phyloP scores from a whole-genome alignment of 345 rosid genomes.

The Trapa incisa region DNA sequence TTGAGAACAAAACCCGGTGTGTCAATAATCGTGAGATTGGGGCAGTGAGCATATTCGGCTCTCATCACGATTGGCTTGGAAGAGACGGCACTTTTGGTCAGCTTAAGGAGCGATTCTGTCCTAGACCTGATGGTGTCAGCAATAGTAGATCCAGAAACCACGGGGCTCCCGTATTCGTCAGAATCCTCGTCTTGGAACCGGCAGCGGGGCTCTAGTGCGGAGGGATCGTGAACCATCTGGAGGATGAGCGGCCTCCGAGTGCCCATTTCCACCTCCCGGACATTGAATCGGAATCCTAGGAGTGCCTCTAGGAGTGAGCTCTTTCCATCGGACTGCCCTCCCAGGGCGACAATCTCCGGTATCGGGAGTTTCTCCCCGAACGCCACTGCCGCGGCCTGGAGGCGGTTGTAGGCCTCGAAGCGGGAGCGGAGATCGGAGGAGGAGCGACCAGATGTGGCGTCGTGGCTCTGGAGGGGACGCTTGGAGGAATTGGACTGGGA shows the following conservation, averaged over 20 bases:
- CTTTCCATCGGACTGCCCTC: conserved; percentile 94
- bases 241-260: conserved; percentile 87
- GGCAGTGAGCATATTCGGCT: conserved; percentile 95
- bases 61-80: conserved; percentile 93
- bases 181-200: conserved; percentile 90
- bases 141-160: conserved; percentile 51
- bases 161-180: conserved; percentile 76
- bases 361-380: conserved; percentile 96
- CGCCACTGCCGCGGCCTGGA: conserved; percentile 89
- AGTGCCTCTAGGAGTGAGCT: conserved; percentile 95
- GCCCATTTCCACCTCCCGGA: conserved; percentile 97
- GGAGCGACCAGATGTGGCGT: conserved; percentile 14
- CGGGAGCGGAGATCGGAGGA: conserved; percentile 26
- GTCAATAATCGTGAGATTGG: conserved; percentile 87
- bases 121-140: conserved; percentile 77
- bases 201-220: conserved; percentile 83
- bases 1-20: conserved; percentile 97
- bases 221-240: conserved; percentile 85
- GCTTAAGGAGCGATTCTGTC: conserved; percentile 60
- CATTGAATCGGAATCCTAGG: conserved; percentile 84
- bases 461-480: conserved; percentile 22
- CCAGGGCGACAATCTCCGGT: conserved; percentile 90
- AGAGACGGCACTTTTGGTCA: conserved; percentile 74
- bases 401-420: conserved; percentile 91
- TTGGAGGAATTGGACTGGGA: conserved; percentile 20